Base-by-base conservation (phyloP, 2,329 filamentous ascomycete species). In the Alternaria sp. region DNA sequence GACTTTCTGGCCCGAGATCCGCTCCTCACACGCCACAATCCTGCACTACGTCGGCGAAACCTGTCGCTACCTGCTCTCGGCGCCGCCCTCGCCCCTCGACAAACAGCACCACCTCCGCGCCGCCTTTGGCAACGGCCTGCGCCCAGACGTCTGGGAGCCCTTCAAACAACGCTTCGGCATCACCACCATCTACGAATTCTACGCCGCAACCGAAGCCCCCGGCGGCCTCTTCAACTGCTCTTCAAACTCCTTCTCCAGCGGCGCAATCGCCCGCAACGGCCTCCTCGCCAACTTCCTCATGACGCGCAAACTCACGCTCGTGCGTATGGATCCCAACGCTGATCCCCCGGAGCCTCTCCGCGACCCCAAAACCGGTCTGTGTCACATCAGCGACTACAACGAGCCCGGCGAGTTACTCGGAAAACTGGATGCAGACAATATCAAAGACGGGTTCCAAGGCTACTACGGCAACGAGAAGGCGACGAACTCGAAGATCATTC, bases 251-350 rank as follows among this genome's bases (percentile, higher is more conserved):
- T 89, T 79, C 82, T 87, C 23, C 83, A 71, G 86, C 2, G 85
- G 87, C n/a, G 84, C 87, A 21, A 90, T 94, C 3, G 92, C 90
- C 0, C 89, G 92, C 68, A 90, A 92, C 69, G 92, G 92, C 2
- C 79, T 86, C 1, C 69, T 94, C 23, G 78, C 85, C 26, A 84
- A 89, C 0, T 75, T 82, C 26, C 68, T 85, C 5, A 79, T 87
- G 60, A 82, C 82, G 33, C 81, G 88, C 57, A 79, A 79, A 14
- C 87, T 87, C 58, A 81, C 91, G 0, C 86, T 92, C 0, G 90
- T 92, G 2, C 85, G 85, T 26, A 87, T 92, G 58, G 90, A 94
- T 69, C 82, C 89, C 15, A 87, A 88, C 14, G 88, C 89, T 0
- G 89, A 88, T 2, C 65, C 75, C 5, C 69, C 71, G 7, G 88